Conservation (phyloP, 139 green algal genomes). For the Chlorella sp. region DNA sequence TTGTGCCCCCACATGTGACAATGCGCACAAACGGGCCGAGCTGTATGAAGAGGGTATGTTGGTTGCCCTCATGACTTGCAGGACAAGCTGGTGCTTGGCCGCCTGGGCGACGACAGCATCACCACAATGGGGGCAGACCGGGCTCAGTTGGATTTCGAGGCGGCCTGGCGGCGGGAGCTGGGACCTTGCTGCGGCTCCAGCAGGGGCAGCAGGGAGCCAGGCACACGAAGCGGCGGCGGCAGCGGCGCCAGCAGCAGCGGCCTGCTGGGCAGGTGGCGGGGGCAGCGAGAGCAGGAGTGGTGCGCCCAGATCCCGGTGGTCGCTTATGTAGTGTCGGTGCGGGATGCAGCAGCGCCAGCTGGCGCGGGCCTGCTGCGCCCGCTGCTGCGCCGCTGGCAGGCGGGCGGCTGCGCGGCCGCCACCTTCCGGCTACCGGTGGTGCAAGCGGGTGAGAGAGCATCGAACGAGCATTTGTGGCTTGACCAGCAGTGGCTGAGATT, state of each 20-base stretch:
- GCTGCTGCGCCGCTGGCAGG: slow-evolving; percentile 53
- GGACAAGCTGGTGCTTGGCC: slow-evolving; percentile 10
- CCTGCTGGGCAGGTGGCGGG: no score
- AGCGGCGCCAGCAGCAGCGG: not conserved
- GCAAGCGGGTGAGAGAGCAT: slow-evolving; percentile 2
- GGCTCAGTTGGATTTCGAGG: slow-evolving; percentile 9
- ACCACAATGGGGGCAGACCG: slow-evolving; percentile 7
- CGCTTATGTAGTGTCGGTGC: slow-evolving; percentile 65
- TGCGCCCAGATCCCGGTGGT: slow-evolving; percentile 7
- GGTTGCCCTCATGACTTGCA: no score
- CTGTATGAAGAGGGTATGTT: no score
- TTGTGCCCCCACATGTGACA: no score
- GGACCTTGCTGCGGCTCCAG: not conserved
- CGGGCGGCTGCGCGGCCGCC: slow-evolving; percentile 24
- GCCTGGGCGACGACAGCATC: slow-evolving; percentile 3
- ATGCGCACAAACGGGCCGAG: no score
- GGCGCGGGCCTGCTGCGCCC: slow-evolving; percentile 58
- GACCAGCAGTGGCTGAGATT: no score
- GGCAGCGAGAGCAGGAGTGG: not conserved
- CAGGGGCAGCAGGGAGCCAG: no score
- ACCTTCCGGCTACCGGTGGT: slow-evolving; percentile 42
- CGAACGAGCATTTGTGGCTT: no score
- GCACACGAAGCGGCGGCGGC: not conserved
- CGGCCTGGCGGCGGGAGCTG: slow-evolving; percentile 14
- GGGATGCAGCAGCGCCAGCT: slow-evolving; percentile 50